Evolutionary conservation across 2,329 filamentous ascomycete genomes (phyloP).

Genomic region (Colletotrichum tamarilloi): DNA sequence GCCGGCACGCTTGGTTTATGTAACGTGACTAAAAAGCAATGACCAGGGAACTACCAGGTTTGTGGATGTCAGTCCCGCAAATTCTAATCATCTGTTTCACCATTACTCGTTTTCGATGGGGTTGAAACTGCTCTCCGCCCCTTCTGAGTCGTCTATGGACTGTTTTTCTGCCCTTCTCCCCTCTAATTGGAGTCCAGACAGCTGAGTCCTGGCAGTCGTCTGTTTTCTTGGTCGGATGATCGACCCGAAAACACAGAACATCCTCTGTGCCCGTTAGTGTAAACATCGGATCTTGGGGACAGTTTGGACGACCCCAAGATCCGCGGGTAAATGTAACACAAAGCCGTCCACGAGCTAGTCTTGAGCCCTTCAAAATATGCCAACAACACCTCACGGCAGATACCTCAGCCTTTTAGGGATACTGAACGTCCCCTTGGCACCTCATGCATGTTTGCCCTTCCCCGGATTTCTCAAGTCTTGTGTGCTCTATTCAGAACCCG

Average conservation of each 20-base stretch:
- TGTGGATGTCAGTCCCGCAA: constrained; percentile 20
- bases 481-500: constrained; percentile 1
- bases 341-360: background rate
- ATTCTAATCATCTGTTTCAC: constrained; percentile 11
- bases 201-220: background rate
- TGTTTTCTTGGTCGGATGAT: constrained; percentile 18
- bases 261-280: background rate
- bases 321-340: background rate
- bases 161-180: background rate
- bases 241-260: constrained; percentile 13
- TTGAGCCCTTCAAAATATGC: background rate
- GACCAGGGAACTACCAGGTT: constrained; percentile 18
- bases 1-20: background rate
- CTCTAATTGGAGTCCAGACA: background rate
- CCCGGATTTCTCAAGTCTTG: constrained; percentile 16
- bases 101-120: constrained; percentile 10
- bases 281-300: background rate
- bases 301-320: constrained; percentile 4
- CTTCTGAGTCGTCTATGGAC: background rate
- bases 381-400: background rate
- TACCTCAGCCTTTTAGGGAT: background rate
- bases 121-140: constrained; percentile 8
- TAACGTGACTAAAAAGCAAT: background rate
- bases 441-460: background rate
- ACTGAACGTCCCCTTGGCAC: background rate